Evolutionary conservation across 805 yeast species (phyloP).

Genomic region (Candida silvatica): DNA sequence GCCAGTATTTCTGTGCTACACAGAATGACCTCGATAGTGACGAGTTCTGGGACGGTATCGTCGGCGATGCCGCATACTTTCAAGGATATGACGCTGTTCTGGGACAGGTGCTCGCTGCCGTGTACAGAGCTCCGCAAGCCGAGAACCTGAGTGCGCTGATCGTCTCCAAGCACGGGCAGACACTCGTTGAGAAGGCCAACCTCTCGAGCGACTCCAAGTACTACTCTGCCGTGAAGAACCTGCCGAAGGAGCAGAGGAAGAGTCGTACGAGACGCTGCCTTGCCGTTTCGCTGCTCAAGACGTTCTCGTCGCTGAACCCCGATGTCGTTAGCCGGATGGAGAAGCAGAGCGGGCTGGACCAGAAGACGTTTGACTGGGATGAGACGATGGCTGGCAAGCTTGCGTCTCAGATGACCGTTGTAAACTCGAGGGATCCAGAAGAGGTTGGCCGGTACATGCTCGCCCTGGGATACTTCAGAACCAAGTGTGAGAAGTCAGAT

Average conservation of each 20-base stretch:
- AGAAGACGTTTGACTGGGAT: conserved; percentile 44
- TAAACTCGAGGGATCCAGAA: conserved; percentile 43
- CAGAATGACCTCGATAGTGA: conserved; percentile 12
- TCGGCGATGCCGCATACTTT: conserved; percentile 44
- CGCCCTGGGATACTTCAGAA: conserved; percentile 44
- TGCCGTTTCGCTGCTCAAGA: conserved; percentile 65
- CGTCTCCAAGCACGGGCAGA: conserved; percentile 58
- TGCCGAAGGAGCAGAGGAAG: conserved; percentile 36
- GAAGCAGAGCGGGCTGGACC: conserved; percentile 12
- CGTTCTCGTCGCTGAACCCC: conserved; percentile 50
- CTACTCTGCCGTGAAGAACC: conserved; percentile 71
- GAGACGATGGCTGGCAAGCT: conserved; percentile 79
- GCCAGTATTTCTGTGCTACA: conserved; percentile 10
- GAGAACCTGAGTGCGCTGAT: conserved; percentile 40
- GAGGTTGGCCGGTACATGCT: conserved; percentile 50
- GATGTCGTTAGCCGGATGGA: conserved; percentile 10
- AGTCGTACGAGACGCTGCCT: conserved; percentile 65
- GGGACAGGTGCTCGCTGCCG: conserved; percentile 39
- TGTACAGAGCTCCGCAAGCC: conserved; percentile 39
- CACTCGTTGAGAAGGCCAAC: conserved; percentile 49
- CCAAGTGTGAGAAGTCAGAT: conserved; percentile 27
- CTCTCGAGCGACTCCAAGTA: conserved; percentile 54
- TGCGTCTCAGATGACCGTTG: conserved; percentile 55
- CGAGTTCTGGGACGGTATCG: conserved; percentile 32
- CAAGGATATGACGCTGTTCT: conserved; percentile 38